A percentile compares a stretch with the other conserved stretches of the same genome.
Evolutionary conservation across 345 rosid genomes (phyloP).

Genomic region (Linum usitatissimum): DNA sequence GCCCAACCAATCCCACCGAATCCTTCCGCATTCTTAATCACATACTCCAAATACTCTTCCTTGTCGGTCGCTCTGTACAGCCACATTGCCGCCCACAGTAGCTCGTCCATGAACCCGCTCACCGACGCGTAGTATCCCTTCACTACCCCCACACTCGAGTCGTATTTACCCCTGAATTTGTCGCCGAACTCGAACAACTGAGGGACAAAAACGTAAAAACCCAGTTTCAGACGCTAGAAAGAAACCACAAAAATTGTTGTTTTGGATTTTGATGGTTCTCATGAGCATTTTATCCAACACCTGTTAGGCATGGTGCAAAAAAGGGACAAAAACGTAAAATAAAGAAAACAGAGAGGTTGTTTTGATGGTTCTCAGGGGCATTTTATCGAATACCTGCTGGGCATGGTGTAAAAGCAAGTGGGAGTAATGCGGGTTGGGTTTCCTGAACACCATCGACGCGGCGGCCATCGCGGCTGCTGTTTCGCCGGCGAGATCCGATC

Average conservation of each 20-base stretch:
- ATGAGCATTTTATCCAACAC: too few species aligned
- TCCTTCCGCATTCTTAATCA: constrained; percentile 39
- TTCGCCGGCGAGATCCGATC: constrained; percentile 72
- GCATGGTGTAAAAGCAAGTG: constrained; percentile 66
- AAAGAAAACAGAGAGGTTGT: not conserved
- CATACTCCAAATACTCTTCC: constrained; percentile 42
- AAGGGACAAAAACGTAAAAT: too few species aligned
- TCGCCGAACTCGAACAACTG: constrained; percentile 89
- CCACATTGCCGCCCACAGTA: constrained; percentile 95
- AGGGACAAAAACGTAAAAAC: too few species aligned
- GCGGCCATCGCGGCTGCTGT: constrained; percentile 88
- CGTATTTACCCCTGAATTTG: constrained; percentile 65
- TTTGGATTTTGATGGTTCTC: too few species aligned
- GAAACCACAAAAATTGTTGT: too few species aligned
- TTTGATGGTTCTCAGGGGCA: not conserved
- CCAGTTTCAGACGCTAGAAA: too few species aligned
- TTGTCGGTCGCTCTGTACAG: constrained; percentile 84
- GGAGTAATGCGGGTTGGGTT: constrained; percentile 60
- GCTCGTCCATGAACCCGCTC: constrained; percentile 92
- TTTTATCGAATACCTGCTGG: constrained; percentile 24
- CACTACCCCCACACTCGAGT: constrained; percentile 57
- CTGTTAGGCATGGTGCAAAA: too few species aligned
- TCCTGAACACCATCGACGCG: constrained; percentile 63
- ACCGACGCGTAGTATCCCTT: constrained; percentile 82
- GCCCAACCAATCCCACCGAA: constrained; percentile 90